Percentiles rank a stretch among this genome's conserved stretches.
Conservation (phyloP, 2,329 filamentous ascomycete species). For the Ophiocordyceps sinensis region DNA sequence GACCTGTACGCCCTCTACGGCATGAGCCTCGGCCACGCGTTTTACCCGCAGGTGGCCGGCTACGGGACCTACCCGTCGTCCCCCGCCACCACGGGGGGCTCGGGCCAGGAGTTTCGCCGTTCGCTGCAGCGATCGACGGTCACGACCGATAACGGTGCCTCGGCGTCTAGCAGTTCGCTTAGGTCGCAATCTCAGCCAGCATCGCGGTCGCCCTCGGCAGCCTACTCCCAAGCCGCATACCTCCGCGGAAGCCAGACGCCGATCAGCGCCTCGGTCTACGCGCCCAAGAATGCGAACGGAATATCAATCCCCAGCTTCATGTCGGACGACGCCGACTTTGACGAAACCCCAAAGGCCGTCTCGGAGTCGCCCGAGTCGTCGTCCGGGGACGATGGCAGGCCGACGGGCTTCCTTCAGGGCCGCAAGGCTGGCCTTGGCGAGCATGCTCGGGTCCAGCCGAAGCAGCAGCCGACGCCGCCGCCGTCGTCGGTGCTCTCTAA, state of each 20-base stretch:
- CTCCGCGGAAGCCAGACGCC: slow-evolving; percentile 17
- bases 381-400: slow-evolving; percentile 31
- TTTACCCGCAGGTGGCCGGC: slow-evolving; percentile 31
- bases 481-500: slow-evolving; percentile 19
- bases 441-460: slow-evolving; percentile 6
- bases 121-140: slow-evolving; percentile 39
- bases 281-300: slow-evolving; percentile 30
- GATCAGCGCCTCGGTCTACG: slow-evolving; percentile 19
- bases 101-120: slow-evolving; percentile 38
- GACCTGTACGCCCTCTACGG: slow-evolving; percentile 40
- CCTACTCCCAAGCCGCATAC: slow-evolving; percentile 10
- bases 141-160: slow-evolving; percentile 31
- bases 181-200: slow-evolving; percentile 55
- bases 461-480: slow-evolving; percentile 9
- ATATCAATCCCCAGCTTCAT: slow-evolving; percentile 40
- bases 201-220: slow-evolving; percentile 26
- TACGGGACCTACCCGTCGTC: slow-evolving; percentile 43
- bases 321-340: slow-evolving; percentile 36
- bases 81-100: slow-evolving; percentile 29
- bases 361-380: slow-evolving; percentile 33
- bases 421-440: slow-evolving; percentile 14
- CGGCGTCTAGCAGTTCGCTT: slow-evolving; percentile 37
- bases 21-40: slow-evolving; percentile 25
- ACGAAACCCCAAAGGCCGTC: slow-evolving; percentile 25
- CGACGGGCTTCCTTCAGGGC: slow-evolving; percentile 11